These are phyloP conservation scores for Rhodosorus marinus DNA, from an alignment of 23 red algal genomes.

Conservation along the genomic window DNA sequence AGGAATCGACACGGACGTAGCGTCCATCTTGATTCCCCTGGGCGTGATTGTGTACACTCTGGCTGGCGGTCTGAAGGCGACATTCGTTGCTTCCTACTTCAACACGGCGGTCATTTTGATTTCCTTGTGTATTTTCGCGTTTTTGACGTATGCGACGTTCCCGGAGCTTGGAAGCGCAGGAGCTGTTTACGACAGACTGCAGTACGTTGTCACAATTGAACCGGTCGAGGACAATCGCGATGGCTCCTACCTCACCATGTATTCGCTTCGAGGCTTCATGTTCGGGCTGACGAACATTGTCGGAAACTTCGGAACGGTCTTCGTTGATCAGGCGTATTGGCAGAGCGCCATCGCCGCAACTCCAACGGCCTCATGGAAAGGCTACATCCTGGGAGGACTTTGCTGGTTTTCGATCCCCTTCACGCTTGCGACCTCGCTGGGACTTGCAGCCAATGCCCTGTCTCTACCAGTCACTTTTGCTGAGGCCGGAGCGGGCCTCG, in stretches of 20 bases:
- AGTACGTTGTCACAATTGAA: neutral
- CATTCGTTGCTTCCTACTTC: conserved; percentile 61
- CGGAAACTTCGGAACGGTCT: conserved; percentile 30
- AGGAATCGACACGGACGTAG: conserved; percentile 29
- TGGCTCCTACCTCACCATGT: conserved; percentile 55
- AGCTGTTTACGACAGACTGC: conserved; percentile 20
- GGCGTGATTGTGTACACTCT: conserved; percentile 67
- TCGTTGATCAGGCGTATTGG: conserved; percentile 54
- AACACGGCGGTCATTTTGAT: conserved; percentile 62
- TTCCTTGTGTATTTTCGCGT: conserved; percentile 44
- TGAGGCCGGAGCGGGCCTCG: conserved; percentile 21
- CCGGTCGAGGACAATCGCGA: conserved; percentile 17
- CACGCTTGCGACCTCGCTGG: conserved; percentile 46
- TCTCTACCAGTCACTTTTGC: conserved; percentile 17
- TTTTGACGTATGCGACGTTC: conserved; percentile 42
- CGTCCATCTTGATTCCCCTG: conserved; percentile 56
- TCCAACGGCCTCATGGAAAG: conserved; percentile 43
- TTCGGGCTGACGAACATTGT: conserved; percentile 65
- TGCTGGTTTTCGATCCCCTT: conserved; percentile 81
- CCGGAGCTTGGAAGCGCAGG: conserved; percentile 10
- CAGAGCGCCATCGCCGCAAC: conserved; percentile 60
- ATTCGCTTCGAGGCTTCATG: conserved; percentile 30
- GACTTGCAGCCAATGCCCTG: conserved; percentile 34
- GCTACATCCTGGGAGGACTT: conserved; percentile 49
- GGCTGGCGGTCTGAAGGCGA: conserved; percentile 71